Conservation (phyloP, 2,329 filamentous ascomycete species). For the Sarocladium strictum region DNA sequence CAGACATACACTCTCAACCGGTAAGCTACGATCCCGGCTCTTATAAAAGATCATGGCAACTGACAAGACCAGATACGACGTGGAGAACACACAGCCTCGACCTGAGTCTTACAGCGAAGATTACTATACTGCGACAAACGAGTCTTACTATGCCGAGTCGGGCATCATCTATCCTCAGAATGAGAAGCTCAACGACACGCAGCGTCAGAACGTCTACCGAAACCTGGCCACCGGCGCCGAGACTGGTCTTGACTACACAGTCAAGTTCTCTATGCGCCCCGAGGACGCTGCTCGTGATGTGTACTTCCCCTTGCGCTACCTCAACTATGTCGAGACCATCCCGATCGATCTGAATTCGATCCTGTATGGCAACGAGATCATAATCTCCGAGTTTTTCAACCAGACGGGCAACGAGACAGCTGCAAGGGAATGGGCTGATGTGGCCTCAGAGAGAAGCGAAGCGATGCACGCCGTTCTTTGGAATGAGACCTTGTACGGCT, state of each 20-base stretch:
- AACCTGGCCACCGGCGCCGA: constrained; percentile 62
- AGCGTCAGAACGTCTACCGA: constrained; percentile 49
- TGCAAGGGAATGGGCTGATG: constrained; percentile 41
- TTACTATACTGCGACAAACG: constrained; percentile 58
- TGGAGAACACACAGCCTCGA: constrained; percentile 58
- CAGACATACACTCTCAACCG: constrained; percentile 50
- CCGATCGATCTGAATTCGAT: constrained; percentile 65
- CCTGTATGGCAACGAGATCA: constrained; percentile 58
- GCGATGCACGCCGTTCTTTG: constrained; percentile 60
- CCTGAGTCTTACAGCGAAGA: constrained; percentile 64
- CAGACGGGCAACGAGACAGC: constrained; percentile 42
- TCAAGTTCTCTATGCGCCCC: constrained; percentile 53
- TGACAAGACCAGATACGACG: constrained; percentile 38
- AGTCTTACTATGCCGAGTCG: constrained; percentile 47
- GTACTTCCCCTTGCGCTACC: constrained; percentile 59
- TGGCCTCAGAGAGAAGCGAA: constrained; percentile 47
- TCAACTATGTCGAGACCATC: constrained; percentile 53
- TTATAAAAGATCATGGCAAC: too few species aligned
- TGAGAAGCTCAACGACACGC: constrained; percentile 41
- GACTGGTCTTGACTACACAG: constrained; percentile 58
- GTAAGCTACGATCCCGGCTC: too few species aligned
- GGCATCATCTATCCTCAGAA: constrained; percentile 53
- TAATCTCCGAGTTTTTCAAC: constrained; percentile 50
- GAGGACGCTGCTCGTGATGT: constrained; percentile 51
- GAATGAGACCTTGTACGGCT: constrained; percentile 56